A percentile compares a stretch with the other conserved stretches of the same genome.
phyloP scores from a whole-genome alignment of 495 filamentous ascomycete genomes.

The Saxophila tyrrhenica region DNA sequence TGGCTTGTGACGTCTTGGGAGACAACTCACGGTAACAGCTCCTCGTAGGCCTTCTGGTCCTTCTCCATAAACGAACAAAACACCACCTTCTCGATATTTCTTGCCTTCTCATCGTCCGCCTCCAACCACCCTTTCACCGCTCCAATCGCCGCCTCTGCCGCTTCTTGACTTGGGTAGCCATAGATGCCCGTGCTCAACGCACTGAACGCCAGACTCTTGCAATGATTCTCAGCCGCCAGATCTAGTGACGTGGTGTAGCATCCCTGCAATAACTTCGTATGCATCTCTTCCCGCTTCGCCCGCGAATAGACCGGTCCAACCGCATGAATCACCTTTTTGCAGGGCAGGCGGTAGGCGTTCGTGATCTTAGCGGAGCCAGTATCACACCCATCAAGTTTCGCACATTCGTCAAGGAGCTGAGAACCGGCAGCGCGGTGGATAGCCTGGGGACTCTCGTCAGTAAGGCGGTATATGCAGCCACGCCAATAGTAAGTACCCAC shows the following conservation, averaged over 20 bases:
- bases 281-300: conserved; percentile 26
- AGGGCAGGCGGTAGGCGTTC: conserved; percentile 60
- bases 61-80: conserved; percentile 73
- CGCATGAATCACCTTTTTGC: conserved; percentile 71
- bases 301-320: conserved; percentile 74
- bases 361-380: conserved; percentile 83
- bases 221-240: conserved; percentile 52
- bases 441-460: conserved; percentile 20
- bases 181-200: conserved; percentile 82
- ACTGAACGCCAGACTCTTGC: conserved; percentile 68
- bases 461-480: not conserved
- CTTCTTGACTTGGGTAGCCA: conserved; percentile 67
- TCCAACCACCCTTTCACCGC: conserved; percentile 65
- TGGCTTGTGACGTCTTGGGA: not conserved
- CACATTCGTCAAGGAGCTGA: conserved; percentile 58
- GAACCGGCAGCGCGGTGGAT: conserved; percentile 78
- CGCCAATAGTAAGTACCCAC: not conserved
- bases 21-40: conserved; percentile 57
- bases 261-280: conserved; percentile 42
- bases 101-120: conserved; percentile 36
- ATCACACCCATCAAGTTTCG: conserved; percentile 52
- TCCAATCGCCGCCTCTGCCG: conserved; percentile 54
- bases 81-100: conserved; percentile 56
- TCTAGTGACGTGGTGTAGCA: conserved; percentile 72
- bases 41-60: conserved; percentile 61